A percentile compares a stretch with the other conserved stretches of the same genome.
Evolutionary conservation across 345 rosid genomes (phyloP).

Genomic region (Lagerstroemia speciosa): DNA sequence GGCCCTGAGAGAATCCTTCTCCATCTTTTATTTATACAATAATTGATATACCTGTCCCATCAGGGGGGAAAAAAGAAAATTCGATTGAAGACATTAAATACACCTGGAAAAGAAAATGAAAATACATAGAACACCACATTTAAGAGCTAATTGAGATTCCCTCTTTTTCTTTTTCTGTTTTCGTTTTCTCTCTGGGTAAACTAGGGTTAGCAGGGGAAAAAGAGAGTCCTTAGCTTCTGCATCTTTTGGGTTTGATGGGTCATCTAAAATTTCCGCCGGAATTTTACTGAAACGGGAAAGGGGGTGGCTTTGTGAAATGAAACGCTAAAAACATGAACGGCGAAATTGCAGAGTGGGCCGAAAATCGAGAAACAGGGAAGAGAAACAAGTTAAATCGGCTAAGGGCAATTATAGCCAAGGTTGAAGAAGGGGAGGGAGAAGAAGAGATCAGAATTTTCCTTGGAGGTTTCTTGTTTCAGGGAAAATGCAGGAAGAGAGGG

Average conservation of each 20-base stretch:
- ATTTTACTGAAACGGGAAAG: background rate
- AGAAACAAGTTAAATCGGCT: background rate
- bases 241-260: background rate
- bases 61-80: constrained; percentile 4
- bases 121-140: background rate
- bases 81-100: background rate
- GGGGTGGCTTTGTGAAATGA: background rate
- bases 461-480: background rate
- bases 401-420: background rate
- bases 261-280: background rate
- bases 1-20: constrained; percentile 31
- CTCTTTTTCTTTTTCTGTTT: background rate
- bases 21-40: constrained; percentile 24
- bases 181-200: background rate
- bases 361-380: background rate
- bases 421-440: background rate
- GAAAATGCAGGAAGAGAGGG: constrained; percentile 6
- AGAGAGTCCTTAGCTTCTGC: background rate
- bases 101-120: background rate
- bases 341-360: background rate
- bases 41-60: constrained; percentile 5
- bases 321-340: background rate
- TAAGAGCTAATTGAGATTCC: constrained; percentile 4
- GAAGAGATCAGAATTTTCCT: background rate
- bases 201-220: background rate